Base-by-base conservation (phyloP, 106 monocot genomes). In the Triglochin maritima region DNA sequence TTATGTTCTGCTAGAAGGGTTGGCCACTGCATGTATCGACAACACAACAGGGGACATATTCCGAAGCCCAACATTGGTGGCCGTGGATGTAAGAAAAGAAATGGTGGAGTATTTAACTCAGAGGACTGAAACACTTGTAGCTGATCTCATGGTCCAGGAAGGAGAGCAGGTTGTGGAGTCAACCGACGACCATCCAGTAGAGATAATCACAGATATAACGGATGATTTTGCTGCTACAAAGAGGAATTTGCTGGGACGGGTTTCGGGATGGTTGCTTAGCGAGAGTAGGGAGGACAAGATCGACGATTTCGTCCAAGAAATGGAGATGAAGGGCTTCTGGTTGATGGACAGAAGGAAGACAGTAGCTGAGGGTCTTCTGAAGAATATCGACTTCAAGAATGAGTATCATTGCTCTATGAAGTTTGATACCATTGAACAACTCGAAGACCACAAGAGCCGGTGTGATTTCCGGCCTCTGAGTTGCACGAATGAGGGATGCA, bases 211-310 rank as follows among this genome's bases (percentile, higher is more conserved):
- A 0, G 69, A 67, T 14, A 54, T 88, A 55, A 11, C 74, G 29
- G 88, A 88, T 6, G 82, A 84, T 4, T 88, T 88, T 62, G 74
- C 72, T 8, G 46, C 51, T 17, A 65, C 77, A 4, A 77, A 72
- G 58, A 67, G 80, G 57, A 82, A 68, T 17, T 42, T 88, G 47
- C 6, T 84, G 8, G 67, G 79, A 59, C 70, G 76, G 42, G 66
- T 88, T 46, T 84, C 88, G 10, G 69, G 74, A 17, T 88, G 88
- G 88, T 17, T 88, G 47, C 65, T 88, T 54, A 82, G 82, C 69
- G 88, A 88, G 46, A 70, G 55, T 64, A 56, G 88, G 13, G 88
- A 88, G 60, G 88, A 88, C 65, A 88, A 77, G 74, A 85, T 88
- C 78, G 84, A 88, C 54, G 84, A 84, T 46, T 78, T 88, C 63